Base-by-base conservation (phyloP, 164 flowering plant genomes). In the Dillenia suffruticosa region DNA sequence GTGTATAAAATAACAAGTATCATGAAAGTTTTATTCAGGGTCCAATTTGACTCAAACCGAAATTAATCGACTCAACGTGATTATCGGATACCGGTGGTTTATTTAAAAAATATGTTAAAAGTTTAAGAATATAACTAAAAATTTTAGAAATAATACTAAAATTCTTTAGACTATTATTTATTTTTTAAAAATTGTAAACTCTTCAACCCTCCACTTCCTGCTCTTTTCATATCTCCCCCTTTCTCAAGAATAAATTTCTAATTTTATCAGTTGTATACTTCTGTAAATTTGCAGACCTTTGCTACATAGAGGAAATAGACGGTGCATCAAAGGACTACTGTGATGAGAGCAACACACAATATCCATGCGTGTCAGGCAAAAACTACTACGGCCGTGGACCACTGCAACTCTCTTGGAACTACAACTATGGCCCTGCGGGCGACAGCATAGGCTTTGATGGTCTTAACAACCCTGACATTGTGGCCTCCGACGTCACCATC, bases 401-500 rank as follows among this genome's bases (percentile, higher is more conserved):
- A 1, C 54, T 88, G 45, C 94, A 85, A 45, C 61, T 88, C 24
- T 68, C 86, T 9, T 85, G 89, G 90, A 88, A 88, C 62, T 88
- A 51, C 80, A 88, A 88, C 75, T 88, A 88, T 57, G 89, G 90
- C 0, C 67, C 87, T 0, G 90, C 88, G 0, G 90, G 89, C 55
- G 45, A 71, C 0, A 63, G 68, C 74, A 68, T 80, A 19, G 76
- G 80, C 0, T 80, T 87, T 61, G 84, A 85, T 44, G 84, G 85
- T 0, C 65, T 87, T 9, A 73, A 71, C 48, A 15, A 61, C 7
- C 94, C 94, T 1, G 87, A 84, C 43, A 76, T 64, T 0, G 89
- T 87, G 62, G 90, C 82, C 17, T 63, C 16, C 0, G 69, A 84
- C 62, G 59, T 70, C 0, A 54, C 59, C 0, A 44, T 77, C 0